These are phyloP conservation scores for Liquidambar formosana DNA, from an alignment of 164 flowering plant genomes.

Conservation along the genomic window DNA sequence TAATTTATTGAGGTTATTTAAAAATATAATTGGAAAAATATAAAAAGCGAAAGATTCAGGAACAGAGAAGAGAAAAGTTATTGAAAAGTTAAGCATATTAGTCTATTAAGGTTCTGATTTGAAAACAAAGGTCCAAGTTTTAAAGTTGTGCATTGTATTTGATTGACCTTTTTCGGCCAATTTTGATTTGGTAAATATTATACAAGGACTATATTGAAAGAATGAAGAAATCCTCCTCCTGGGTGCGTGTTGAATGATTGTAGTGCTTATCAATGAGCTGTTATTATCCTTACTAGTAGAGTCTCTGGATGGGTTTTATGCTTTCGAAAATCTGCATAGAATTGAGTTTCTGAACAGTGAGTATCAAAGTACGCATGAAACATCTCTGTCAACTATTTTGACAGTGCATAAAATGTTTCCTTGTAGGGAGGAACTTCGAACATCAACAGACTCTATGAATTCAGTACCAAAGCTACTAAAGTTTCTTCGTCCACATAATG, in stretches of 20 bases:
- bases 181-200: no score
- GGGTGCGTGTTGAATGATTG: background rate
- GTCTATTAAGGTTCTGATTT: no score
- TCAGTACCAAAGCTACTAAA: constrained; percentile 99
- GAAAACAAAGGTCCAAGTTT: no score
- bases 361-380: background rate
- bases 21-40: no score
- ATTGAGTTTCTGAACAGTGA: background rate
- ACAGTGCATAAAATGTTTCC: background rate
- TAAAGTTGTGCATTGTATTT: no score
- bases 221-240: background rate
- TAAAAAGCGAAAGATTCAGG: no score
- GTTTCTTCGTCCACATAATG: constrained; percentile 95
- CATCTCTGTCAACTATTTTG: background rate
- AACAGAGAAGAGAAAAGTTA: no score
- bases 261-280: background rate
- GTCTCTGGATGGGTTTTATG: background rate
- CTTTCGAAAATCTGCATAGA: no score
- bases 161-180: no score
- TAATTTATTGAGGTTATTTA: no score
- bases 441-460: constrained; percentile 97
- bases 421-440: constrained; percentile 87
- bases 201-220: no score
- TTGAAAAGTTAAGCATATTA: no score
- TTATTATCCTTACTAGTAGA: background rate